Percentiles rank a stretch among this genome's conserved stretches.
These are phyloP conservation scores for Phialophora tarda DNA, from an alignment of 2,329 filamentous ascomycete genomes.

Conservation along the genomic window DNA sequence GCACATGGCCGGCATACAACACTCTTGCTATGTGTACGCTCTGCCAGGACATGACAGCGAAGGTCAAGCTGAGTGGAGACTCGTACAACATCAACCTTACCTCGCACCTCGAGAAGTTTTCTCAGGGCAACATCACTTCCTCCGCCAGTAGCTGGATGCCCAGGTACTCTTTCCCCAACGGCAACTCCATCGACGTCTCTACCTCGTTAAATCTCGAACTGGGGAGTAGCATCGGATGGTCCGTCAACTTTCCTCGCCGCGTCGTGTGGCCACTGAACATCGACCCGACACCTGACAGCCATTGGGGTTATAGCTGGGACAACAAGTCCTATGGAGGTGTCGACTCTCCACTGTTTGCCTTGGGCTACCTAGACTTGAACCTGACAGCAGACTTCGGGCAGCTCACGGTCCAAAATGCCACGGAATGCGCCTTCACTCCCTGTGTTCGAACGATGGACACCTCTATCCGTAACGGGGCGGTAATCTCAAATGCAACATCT, in stretches of 20 bases:
- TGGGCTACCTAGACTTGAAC: conserved; percentile 25
- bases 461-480: conserved; percentile 6
- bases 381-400: conserved; percentile 12
- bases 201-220: conserved; percentile 14
- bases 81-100: conserved; percentile 22
- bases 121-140: conserved; percentile 12
- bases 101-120: conserved; percentile 18
- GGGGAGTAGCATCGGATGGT: conserved; percentile 17
- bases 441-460: conserved; percentile 27
- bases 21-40: conserved; percentile 28
- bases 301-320: conserved; percentile 22
- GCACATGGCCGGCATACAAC: conserved; percentile 31
- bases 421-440: conserved; percentile 25
- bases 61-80: conserved; percentile 18
- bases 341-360: conserved; percentile 24
- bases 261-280: conserved; percentile 29
- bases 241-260: conserved; percentile 19
- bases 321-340: conserved; percentile 23
- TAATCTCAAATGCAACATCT: conserved; percentile 1
- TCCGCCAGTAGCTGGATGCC: conserved; percentile 21
- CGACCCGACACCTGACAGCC: conserved; percentile 21
- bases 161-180: conserved; percentile 23
- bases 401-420: conserved; percentile 16
- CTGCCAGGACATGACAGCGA: conserved; percentile 28
- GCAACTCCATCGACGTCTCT: conserved; percentile 16